Base-by-base conservation (phyloP, 495 filamentous ascomycete species). In the Neurospora sp. region DNA sequence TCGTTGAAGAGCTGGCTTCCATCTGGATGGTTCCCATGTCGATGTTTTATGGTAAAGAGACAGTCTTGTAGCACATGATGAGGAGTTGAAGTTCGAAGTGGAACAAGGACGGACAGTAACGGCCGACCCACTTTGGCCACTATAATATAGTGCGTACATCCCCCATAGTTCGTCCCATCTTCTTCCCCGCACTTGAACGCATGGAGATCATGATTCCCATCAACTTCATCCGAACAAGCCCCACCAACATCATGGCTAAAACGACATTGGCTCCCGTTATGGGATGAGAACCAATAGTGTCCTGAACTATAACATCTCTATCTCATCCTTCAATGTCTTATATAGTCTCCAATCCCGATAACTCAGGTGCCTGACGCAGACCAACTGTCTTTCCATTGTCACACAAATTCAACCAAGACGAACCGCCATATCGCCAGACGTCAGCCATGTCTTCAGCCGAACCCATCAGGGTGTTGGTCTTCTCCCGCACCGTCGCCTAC, bases 401-500 rank as follows among this genome's bases (percentile, higher is more conserved):
- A 31, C 23, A 20, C 54, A 31, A 59, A 7, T 9, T 14, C 20
- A 31, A n/a, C 42, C 7, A n/a, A 20, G 18, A 48, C 18, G 3
- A 48, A 11, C 9, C 16, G 18, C n/a, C 23, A 14, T 0, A 62
- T 16, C 54, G 54, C 12, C 54, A 62, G 54, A 31, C 54, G 23
- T 31, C 23, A 27, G 0, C 54, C 54, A 66, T 66, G 54, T 35
- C 54, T 66, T 66, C 54, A 66, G 54, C 27, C 54, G 27, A 66
- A 35, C 73, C 70, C 59, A 71, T 76, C 62, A 72, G 40, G 9
- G 70, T 83, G 31, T 78, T 84, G 70, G 59, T 82, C 69, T 82
- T 83, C 72, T 82, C 78, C 41, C 77, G 78, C 71, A 83, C 83
- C 18, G 70, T 72, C 0, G 79, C 71, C 18, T 83, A 82, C 70